Evolutionary conservation across 2,329 filamentous ascomycete species (phyloP), one percentile per base, ranked within the genome.

Genomic region (Cladosporium phlei): DNA sequence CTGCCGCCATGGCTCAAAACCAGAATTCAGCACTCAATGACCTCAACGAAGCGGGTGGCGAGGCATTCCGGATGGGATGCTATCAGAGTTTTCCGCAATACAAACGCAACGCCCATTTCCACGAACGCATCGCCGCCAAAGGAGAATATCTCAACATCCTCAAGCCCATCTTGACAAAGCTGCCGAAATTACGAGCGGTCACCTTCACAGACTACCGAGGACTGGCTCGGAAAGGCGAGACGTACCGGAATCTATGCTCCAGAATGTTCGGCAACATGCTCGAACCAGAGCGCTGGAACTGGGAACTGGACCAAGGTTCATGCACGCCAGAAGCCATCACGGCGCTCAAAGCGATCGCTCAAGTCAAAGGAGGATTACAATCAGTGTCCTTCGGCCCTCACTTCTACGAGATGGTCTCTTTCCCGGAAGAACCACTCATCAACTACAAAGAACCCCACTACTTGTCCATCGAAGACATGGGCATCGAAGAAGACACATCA

Each of bases 131-230:
- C 6, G 22, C 21, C 1, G 30, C 25, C 1, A 20, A 28, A 17
- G 20, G 29, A 20, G 30, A 35, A 16, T 34, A 44, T 19, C 30
- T 35, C 2, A 8, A 27, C 10, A 20, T 32, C 6, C n/a, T 44
- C 14, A 7, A 20, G 2, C 19, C 16, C 4, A 5, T 35, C 4
- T 29, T 34, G 22, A 20, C 17, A 4, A 34, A 44, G 4, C 9
- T 44, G 2, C 40, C 40, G 8, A 44, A 34, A 8, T 9, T 44
- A 5, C 40, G 40, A 19, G 21, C 29, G 7, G 14, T 44, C 7
- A 34, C 29, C 3, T 47, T 47, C n/a, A 47, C 44, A 14, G 44
- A 47, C 20, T 39, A 38, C 12, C 44, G 44, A 4, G 34, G 44
- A n/a, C 28, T 47, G 2, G 44, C 44, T 3, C 27, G 35, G n/a